These are phyloP conservation scores for Micractinium sp. DNA, from an alignment of 139 green algal species.

Conservation along the genomic window DNA sequence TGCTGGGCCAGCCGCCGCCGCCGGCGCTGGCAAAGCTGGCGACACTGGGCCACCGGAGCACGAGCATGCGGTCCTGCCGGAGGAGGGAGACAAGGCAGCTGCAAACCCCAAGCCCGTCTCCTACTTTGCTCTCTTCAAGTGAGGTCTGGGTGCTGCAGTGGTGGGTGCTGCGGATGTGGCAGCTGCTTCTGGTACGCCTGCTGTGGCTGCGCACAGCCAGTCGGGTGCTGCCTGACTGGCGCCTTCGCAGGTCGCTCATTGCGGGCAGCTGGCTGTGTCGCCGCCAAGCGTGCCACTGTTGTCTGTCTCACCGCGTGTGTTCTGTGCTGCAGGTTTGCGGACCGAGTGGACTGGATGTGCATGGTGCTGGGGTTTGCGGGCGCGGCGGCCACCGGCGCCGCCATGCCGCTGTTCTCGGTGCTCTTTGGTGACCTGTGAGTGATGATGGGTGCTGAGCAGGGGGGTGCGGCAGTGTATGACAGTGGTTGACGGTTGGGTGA, in stretches of 20 bases:
- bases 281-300: no score
- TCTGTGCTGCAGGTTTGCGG: conserved; percentile 23
- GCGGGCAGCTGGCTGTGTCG: no score
- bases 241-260: no score
- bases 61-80: conserved; percentile 8
- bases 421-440: conserved; percentile 68
- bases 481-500: no score
- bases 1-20: not conserved
- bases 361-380: conserved; percentile 40
- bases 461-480: no score
- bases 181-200: not conserved
- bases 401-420: conserved; percentile 69
- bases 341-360: conserved; percentile 39
- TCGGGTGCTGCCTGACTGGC: not conserved
- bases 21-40: no score
- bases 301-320: no score
- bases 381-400: conserved; percentile 45
- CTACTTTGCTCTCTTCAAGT: conserved; percentile 22
- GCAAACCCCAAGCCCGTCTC: not conserved
- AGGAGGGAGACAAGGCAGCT: conserved; percentile 1
- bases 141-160: not conserved
- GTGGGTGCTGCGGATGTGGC: not conserved
- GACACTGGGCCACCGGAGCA: no score
- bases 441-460: not conserved
- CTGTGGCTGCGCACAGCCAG: not conserved